These are phyloP conservation scores for Nitzschia palea DNA, from an alignment of 108 stramenopile genomes.

Conservation along the genomic window DNA sequence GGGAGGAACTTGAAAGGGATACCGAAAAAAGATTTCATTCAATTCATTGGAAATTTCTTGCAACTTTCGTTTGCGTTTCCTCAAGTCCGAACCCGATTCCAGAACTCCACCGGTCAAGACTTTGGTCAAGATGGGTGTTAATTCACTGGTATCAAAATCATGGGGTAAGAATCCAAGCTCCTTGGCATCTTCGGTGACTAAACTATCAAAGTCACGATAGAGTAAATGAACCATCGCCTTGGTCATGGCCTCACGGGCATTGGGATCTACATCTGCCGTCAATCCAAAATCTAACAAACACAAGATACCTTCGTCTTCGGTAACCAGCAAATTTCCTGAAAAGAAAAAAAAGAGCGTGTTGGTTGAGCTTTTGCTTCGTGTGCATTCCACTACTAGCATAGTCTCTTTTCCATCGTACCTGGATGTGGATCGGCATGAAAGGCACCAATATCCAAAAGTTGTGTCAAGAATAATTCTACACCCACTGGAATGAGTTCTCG, in stretches of 20 bases:
- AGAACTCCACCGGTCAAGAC: conserved; percentile 77
- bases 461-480: conserved; percentile 82
- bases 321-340: conserved; percentile 68
- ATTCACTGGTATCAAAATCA: conserved; percentile 74
- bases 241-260: conserved; percentile 68
- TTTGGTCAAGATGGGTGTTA: conserved; percentile 72
- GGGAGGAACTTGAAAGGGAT: conserved; percentile 88
- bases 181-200: conserved; percentile 75
- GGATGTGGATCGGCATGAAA: conserved; percentile 89
- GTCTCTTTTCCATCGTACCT: conserved; percentile 16
- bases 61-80: conserved; percentile 70
- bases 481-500: conserved; percentile 79
- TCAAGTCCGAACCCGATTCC: conserved; percentile 74
- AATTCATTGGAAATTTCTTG: conserved; percentile 85
- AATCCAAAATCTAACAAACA: conserved; percentile 90
- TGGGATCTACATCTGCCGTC: conserved; percentile 63
- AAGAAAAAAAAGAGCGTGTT: background rate
- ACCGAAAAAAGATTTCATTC: conserved; percentile 87
- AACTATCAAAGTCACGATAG: conserved; percentile 73
- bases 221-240: conserved; percentile 85
- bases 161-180: conserved; percentile 82
- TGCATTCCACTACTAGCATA: too few relatives aligned
- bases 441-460: conserved; percentile 80
- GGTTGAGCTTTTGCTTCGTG: too few relatives aligned
- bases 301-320: conserved; percentile 48